Conservation (phyloP, 345 rosid species). For the Populus simonii region DNA sequence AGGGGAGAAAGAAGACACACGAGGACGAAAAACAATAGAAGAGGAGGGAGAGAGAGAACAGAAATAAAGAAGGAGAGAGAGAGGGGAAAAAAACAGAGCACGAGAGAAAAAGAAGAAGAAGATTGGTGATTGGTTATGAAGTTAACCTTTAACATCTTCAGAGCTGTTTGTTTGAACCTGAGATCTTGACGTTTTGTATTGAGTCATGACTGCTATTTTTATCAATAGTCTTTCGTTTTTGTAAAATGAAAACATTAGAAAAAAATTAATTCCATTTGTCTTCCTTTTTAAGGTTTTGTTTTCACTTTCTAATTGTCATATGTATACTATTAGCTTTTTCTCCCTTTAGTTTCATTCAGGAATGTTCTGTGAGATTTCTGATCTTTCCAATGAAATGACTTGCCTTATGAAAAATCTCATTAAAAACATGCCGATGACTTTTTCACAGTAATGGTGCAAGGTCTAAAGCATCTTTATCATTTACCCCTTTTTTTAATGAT, state of each 20-base stretch:
- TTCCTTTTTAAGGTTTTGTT: neutral
- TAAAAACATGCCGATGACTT: neutral
- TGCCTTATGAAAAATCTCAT: neutral
- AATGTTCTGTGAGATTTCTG: neutral
- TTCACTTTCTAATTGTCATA: neutral
- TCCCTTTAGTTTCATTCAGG: neutral
- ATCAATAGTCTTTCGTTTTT: neutral
- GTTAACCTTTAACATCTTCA: neutral
- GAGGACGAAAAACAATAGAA: too few species aligned
- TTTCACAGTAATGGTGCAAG: neutral
- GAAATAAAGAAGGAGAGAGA: too few species aligned
- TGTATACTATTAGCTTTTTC: neutral
- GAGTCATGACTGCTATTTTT: neutral
- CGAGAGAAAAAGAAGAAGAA: too few species aligned
- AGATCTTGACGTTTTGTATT: neutral
- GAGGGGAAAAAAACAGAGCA: too few species aligned
- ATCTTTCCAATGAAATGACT: neutral
- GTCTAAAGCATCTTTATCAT: conserved; percentile 4
- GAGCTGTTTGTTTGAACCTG: neutral
- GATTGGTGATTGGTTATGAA: neutral
- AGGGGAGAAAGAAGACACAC: too few species aligned
- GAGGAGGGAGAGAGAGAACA: too few species aligned
- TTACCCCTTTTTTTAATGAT: too few species aligned
- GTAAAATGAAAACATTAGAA: neutral
- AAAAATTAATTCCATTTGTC: neutral